These are phyloP conservation scores for Eragrostis nindensis DNA, from an alignment of 176 grass and related monocot genomes.

Conservation along the genomic window DNA sequence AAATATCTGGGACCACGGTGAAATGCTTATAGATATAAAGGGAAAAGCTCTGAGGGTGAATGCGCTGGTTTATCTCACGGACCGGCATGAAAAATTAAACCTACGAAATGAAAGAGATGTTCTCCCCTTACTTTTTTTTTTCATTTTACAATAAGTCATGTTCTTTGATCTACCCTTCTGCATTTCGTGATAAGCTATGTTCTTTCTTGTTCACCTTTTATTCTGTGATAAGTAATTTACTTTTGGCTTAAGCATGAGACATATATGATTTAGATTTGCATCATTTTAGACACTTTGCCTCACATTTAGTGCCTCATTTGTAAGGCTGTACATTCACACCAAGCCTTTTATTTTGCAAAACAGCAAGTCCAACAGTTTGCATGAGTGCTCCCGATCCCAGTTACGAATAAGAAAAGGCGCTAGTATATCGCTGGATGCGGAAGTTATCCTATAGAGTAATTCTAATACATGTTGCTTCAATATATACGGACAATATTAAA, in stretches of 20 bases:
- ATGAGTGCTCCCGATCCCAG: too few relatives aligned
- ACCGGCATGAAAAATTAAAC: too few relatives aligned
- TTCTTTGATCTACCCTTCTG: too few relatives aligned
- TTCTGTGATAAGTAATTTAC: neutral
- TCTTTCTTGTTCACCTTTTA: neutral
- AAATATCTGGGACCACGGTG: neutral
- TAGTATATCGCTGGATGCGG: too few relatives aligned
- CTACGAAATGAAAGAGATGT: neutral
- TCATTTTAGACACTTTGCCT: neutral
- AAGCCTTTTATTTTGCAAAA: neutral
- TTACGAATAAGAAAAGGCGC: too few relatives aligned
- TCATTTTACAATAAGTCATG: neutral
- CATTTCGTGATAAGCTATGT: neutral
- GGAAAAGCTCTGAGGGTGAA: neutral
- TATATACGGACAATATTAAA: too few relatives aligned
- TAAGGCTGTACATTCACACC: neutral
- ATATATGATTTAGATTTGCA: neutral
- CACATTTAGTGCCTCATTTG: neutral
- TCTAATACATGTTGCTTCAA: too few relatives aligned
- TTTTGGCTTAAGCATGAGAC: neutral
- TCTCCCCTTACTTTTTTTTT: neutral
- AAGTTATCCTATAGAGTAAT: too few relatives aligned
- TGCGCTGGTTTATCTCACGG: too few relatives aligned
- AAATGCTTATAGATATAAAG: slow-evolving; percentile 3
- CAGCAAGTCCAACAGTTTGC: neutral